These are phyloP conservation scores for Aspergillus hiratsukae DNA, from an alignment of 2,329 filamentous ascomycete species.

Conservation along the genomic window DNA sequence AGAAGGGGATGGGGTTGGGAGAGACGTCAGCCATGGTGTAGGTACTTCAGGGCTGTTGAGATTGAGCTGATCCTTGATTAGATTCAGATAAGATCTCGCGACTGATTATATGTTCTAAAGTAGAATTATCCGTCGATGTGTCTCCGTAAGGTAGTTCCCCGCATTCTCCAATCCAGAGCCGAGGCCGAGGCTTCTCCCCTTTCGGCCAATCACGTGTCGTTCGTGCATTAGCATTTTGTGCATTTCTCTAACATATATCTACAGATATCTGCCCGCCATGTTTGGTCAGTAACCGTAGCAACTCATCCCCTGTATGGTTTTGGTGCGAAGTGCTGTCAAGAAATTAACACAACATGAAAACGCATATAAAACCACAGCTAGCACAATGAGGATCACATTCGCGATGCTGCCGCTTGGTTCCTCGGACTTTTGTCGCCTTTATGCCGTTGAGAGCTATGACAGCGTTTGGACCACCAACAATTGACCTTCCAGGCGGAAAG, in stretches of 20 bases:
- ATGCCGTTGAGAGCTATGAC: neutral
- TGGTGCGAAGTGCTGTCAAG: no score
- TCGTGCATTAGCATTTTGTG: neutral
- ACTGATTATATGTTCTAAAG: neutral
- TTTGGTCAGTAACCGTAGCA: no score
- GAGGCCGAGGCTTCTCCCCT: neutral
- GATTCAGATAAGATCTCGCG: neutral
- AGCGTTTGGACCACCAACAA: neutral
- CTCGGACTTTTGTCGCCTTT: neutral
- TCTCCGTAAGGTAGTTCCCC: neutral
- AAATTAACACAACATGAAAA: no score
- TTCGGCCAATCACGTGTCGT: neutral
- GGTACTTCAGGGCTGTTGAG: neutral
- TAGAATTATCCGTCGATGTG: neutral
- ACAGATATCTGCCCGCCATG: no score
- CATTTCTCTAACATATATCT: no score
- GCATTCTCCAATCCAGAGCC: neutral
- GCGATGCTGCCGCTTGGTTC: no score
- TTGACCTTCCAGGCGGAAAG: no score
- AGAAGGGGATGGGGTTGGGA: slow-evolving; percentile 56
- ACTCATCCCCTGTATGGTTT: no score
- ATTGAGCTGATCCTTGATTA: neutral
- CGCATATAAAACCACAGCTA: no score
- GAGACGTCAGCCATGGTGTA: slow-evolving; percentile 26
- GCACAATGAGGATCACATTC: no score